These are phyloP conservation scores for Tetraselmis chui DNA, from an alignment of 139 green algal genomes.

Conservation along the genomic window DNA sequence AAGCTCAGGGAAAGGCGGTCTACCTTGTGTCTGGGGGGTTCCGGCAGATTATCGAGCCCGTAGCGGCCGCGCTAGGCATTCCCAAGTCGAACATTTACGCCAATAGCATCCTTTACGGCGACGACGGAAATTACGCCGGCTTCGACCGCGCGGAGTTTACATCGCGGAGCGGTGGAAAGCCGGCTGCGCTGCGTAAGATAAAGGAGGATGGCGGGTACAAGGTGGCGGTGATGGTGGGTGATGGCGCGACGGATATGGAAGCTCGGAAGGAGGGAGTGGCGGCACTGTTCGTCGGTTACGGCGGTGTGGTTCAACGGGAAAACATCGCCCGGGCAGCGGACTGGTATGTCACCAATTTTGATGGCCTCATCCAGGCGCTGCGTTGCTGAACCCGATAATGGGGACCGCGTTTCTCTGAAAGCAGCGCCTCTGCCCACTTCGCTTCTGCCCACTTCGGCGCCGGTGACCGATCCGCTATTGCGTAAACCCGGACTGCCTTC, in stretches of 20 bases:
- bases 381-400: slow-evolving; percentile 1
- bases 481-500: too few relatives aligned
- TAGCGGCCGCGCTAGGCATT: slow-evolving; percentile 81
- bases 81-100: slow-evolving; percentile 79
- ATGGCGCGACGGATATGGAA: slow-evolving; percentile 94
- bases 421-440: too few relatives aligned
- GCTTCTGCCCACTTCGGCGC: too few relatives aligned
- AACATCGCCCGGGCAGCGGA: slow-evolving; percentile 76
- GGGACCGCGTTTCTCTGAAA: too few relatives aligned
- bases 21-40: slow-evolving; percentile 97
- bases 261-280: slow-evolving; percentile 72
- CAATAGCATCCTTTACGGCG: slow-evolving; percentile 87
- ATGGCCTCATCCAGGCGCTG: slow-evolving; percentile 40
- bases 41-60: slow-evolving; percentile 84
- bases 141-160: slow-evolving; percentile 93
- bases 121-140: slow-evolving; percentile 72
- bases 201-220: slow-evolving; percentile 53
- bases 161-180: slow-evolving; percentile 83
- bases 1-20: slow-evolving; percentile 55
- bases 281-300: slow-evolving; percentile 94
- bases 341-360: slow-evolving; percentile 81
- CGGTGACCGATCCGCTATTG: too few relatives aligned
- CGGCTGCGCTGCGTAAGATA: slow-evolving; percentile 73
- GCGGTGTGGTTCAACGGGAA: slow-evolving; percentile 72
- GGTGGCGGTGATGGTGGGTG: slow-evolving; percentile 87